Conservation (phyloP, 306 rosid species). For the Inga laurina region DNA sequence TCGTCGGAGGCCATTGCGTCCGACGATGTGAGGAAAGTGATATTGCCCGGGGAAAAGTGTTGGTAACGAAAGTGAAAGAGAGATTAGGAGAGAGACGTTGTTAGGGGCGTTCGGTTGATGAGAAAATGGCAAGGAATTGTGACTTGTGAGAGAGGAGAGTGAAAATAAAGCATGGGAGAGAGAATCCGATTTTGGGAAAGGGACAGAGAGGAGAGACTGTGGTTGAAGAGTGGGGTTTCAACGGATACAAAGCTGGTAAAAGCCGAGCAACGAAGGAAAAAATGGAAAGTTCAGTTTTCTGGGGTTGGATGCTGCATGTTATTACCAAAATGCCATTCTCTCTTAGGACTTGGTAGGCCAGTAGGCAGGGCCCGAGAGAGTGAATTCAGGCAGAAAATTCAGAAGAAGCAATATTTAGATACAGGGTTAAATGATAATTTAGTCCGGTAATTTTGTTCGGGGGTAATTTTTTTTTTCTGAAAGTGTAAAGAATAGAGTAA, state of each 20-base stretch:
- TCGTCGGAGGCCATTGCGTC: conserved; percentile 58
- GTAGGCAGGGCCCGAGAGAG: background rate
- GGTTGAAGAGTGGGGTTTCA: conserved; percentile 29
- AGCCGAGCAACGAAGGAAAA: background rate
- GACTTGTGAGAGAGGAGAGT: background rate
- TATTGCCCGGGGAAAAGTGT: conserved; percentile 2
- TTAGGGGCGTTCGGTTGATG: conserved; percentile 39
- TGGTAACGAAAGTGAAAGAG: background rate
- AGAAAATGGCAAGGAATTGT: background rate
- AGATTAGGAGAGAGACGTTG: conserved; percentile 23
- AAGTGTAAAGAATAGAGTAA: too few relatives aligned
- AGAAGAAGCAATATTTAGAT: too few relatives aligned
- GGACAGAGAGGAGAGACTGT: background rate
- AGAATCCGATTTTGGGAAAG: background rate
- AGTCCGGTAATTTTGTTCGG: too few relatives aligned
- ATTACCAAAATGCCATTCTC: conserved; percentile 41
- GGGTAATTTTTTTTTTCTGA: too few relatives aligned
- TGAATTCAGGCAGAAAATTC: background rate
- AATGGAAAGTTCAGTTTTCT: background rate
- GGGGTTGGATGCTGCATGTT: conserved; percentile 18
- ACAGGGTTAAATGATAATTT: too few relatives aligned
- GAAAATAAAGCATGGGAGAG: background rate
- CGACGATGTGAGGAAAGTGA: conserved; percentile 27
- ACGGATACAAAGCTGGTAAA: conserved; percentile 44
- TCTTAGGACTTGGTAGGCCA: background rate